phyloP scores from a whole-genome alignment of 768 basidiomycete species.

The Pisolithus sp. region DNA sequence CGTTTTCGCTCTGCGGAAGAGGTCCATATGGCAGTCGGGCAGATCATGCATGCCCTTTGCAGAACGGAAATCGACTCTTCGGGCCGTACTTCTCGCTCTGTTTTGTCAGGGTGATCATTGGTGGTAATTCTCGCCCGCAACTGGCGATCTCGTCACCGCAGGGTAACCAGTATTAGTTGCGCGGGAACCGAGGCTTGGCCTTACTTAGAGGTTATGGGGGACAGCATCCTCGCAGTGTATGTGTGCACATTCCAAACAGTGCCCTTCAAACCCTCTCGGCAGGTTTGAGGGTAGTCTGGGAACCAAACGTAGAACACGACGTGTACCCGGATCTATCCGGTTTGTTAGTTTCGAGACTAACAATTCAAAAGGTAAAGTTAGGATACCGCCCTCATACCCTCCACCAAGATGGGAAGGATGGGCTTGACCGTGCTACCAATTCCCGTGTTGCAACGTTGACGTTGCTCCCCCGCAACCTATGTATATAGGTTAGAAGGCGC shows the following conservation, averaged over 20 bases:
- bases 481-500: not conserved
- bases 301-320: too few relatives aligned
- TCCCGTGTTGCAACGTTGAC: not conserved
- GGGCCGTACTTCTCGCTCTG: not conserved
- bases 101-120: not conserved
- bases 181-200: not conserved
- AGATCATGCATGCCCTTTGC: not conserved
- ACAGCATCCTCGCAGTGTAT: too few relatives aligned
- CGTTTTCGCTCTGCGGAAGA: too few relatives aligned
- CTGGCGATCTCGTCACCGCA: not conserved
- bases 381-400: too few relatives aligned
- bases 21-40: not conserved
- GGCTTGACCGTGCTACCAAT: not conserved
- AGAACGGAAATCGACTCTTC: not conserved
- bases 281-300: too few relatives aligned
- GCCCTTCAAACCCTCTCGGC: too few relatives aligned
- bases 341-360: too few relatives aligned
- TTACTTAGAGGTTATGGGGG: too few relatives aligned
- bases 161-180: not conserved
- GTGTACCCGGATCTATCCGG: too few relatives aligned
- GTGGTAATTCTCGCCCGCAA: not conserved
- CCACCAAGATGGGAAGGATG: too few relatives aligned
- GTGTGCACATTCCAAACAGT: too few relatives aligned
- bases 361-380: too few relatives aligned
- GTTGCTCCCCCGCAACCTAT: not conserved